Percentiles rank a stretch among this genome's conserved stretches.
These are phyloP conservation scores for Trifolium pratense DNA, from an alignment of 306 rosid species.

Conservation along the genomic window DNA sequence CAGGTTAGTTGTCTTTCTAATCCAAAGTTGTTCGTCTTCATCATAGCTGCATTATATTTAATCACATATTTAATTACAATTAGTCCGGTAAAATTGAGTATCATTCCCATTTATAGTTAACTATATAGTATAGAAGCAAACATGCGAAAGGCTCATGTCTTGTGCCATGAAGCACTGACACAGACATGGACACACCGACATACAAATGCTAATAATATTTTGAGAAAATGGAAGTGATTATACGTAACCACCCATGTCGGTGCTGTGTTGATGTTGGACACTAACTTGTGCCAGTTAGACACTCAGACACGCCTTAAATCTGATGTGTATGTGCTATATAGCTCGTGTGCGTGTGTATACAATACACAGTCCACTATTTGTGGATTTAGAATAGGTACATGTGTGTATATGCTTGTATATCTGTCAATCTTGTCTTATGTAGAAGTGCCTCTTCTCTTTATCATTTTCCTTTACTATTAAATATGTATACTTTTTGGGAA, in stretches of 20 bases:
- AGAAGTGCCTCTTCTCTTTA: not conserved
- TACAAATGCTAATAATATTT: not conserved
- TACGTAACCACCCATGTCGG: not conserved
- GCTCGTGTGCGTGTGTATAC: not conserved
- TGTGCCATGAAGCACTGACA: not conserved
- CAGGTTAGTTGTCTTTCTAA: slow-evolving; percentile 59
- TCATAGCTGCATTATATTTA: not conserved
- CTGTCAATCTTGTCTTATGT: slow-evolving; percentile 5
- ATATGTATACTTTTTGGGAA: not conserved
- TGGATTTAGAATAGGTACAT: not conserved
- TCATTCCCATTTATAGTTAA: not conserved
- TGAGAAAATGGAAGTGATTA: not conserved
- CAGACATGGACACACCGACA: not conserved
- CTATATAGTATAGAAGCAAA: not conserved
- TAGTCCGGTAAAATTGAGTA: not conserved
- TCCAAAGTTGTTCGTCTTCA: not conserved
- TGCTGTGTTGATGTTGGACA: not conserved
- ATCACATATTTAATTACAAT: not conserved
- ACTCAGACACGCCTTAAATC: not conserved
- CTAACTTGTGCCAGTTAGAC: not conserved
- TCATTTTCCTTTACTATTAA: slow-evolving; percentile 25
- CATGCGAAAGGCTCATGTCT: not conserved
- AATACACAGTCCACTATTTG: not conserved
- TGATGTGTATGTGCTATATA: not conserved
- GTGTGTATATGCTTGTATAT: not conserved